Base-by-base conservation (phyloP, 2,329 filamentous ascomycete genomes). In the Sporothrix mexicana region DNA sequence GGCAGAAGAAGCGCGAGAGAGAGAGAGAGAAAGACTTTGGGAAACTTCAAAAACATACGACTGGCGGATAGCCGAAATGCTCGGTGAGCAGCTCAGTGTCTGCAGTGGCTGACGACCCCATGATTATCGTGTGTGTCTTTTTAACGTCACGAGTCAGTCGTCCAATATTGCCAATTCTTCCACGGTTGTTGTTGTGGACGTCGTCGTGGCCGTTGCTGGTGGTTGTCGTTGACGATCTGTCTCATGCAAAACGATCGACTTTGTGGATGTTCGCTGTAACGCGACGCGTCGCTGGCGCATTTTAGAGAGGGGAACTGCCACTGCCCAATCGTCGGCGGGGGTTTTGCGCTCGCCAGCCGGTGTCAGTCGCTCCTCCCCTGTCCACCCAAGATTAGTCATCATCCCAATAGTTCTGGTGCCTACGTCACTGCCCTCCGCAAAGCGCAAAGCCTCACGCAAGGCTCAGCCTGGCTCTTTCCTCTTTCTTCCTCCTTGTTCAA, bases 1-100 rank as follows among this genome's bases (percentile, higher is more conserved):
- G 36, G 30, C 17, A 3, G 49, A n/a, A n/a, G n/a, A 6, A 23
- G 17, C 15, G 30, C 13, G 13, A 36, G 25, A 61, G 3, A 45
- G 51, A 23, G 20, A 6, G 57, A 68, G 57, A 49, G 43, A 23
- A 47, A n/a, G 17, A 10, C 30, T 10, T 36, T 17, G 12, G 20
- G 47, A 41, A 59, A 20, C 51, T 7, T 8, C 17, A 20, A 43
- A 64, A 51, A 85, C 92, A 79, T 83, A 97, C 95, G 76, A 97
- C 89, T 41, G 95, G 96, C 1, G 96, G 95, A 78, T 97, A 98
- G 76, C 93, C 93, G 78, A 99, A 93, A 80, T 99, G 96, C 86
- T 98, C 96, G 1, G 96, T 98, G 74, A 98, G 87, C 77, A 98
- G 88, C 80, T 90, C 88, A 47, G 87, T 88, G 76, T 90, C 87